Base-by-base conservation (phyloP, 495 filamentous ascomycete species). In the Parmelia sp. region DNA sequence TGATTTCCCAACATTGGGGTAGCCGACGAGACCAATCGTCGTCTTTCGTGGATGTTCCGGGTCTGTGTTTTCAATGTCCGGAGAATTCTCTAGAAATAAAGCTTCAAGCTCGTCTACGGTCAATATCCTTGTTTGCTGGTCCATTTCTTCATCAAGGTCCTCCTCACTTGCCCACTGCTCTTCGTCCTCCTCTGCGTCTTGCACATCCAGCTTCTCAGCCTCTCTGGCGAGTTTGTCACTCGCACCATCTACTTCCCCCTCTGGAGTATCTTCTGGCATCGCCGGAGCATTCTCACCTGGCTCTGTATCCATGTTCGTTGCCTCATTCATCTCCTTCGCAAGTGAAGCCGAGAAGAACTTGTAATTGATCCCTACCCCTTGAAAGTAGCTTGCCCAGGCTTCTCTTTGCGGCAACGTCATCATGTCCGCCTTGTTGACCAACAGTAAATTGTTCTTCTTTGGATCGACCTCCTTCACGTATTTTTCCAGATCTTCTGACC, bases 381-480 rank as follows among this genome's bases (percentile, higher is more conserved):
- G 87, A 66, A 99, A 96, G 71, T 96, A 92, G 60, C 88, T 83
- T 11, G 92, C 91, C 95, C 95, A 99, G 2, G 79, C 79, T 69
- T 84, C 85, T 69, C 95, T 79, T 75, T 99, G 95, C 69, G 86
- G 84, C 61, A 85, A 74, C 21, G 91, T 94, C 90, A 99, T 91
- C 95, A 99, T 96, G 79, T 99, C 95, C 47, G 95, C 93, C 83
- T 99, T 99, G 79, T 99, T 99, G 61, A 99, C 91, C 44, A 99
- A 78, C 55, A 99, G 75, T 70, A 99, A 71, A 73, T 99, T 99
- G 68, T 89, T 83, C 81, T 99, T 99, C 71, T 83, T 84, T 2
- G 86, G 75, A 71, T 91, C 88, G 35, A 97, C 89, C 74, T 96
- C 91, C 78, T 94, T 91, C 57, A 97, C 94, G 69, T 99, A 99